phyloP scores from a whole-genome alignment of 805 yeast genomes.

The Candida bentonensis region DNA sequence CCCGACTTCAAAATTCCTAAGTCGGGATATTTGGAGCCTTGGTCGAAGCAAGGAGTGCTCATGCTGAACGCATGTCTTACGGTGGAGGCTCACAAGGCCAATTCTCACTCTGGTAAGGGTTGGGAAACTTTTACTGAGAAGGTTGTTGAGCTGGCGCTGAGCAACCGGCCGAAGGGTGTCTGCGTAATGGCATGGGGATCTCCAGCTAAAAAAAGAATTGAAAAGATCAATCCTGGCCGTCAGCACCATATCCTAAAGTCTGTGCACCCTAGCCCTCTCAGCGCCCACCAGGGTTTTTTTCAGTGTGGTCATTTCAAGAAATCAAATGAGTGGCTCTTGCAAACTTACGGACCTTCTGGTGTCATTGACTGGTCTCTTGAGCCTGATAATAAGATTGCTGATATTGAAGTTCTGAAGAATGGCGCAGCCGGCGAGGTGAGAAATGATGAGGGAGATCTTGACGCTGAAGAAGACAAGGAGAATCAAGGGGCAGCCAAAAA shows the following conservation, averaged over 20 bases:
- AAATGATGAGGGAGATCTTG: neutral
- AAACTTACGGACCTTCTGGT: constrained; percentile 26
- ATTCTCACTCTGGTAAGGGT: constrained; percentile 79
- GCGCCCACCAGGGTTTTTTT: constrained; percentile 81
- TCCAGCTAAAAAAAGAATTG: constrained; percentile 54
- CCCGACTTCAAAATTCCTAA: constrained; percentile 56
- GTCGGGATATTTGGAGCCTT: constrained; percentile 56
- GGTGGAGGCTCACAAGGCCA: constrained; percentile 85
- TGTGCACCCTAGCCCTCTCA: constrained; percentile 92
- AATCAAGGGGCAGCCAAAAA: constrained; percentile 3
- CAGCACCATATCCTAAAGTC: constrained; percentile 40
- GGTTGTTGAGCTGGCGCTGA: constrained; percentile 40
- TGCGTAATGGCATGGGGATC: constrained; percentile 73
- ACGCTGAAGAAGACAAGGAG: constrained; percentile 4
- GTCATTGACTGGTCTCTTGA: constrained; percentile 56
- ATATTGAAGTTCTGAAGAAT: constrained; percentile 6
- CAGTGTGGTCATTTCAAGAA: constrained; percentile 57
- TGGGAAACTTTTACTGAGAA: constrained; percentile 86
- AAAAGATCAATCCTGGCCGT: constrained; percentile 21
- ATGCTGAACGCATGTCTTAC: constrained; percentile 80
- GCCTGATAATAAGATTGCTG: constrained; percentile 8
- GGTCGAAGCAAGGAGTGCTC: constrained; percentile 84
- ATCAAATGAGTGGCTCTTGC: constrained; percentile 64
- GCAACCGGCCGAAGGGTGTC: constrained; percentile 34
- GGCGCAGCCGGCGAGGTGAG: neutral